Conservation (phyloP, 495 filamentous ascomycete genomes). For the Sporormia fimetaria region DNA sequence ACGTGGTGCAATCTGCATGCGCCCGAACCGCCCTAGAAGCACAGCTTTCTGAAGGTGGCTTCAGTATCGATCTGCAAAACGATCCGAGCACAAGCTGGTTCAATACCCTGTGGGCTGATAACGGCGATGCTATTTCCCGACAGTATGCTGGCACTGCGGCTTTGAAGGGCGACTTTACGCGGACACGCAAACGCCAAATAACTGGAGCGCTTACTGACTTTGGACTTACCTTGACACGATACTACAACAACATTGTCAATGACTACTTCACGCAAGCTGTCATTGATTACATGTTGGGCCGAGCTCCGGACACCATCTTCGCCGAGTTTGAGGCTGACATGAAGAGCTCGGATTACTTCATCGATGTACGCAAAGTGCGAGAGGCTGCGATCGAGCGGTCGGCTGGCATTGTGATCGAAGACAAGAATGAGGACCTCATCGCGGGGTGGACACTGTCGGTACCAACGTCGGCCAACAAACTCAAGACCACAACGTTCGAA, state of each 20-base stretch:
- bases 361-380: slow-evolving; percentile 70
- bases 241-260: slow-evolving; percentile 73
- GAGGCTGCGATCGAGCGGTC: slow-evolving; percentile 81
- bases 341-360: slow-evolving; percentile 75
- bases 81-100: slow-evolving; percentile 79
- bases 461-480: slow-evolving; percentile 52
- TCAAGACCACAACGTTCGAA: slow-evolving; percentile 59
- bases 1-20: slow-evolving; percentile 82
- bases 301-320: slow-evolving; percentile 70
- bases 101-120: slow-evolving; percentile 91
- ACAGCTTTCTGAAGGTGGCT: slow-evolving; percentile 60
- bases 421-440: slow-evolving; percentile 69
- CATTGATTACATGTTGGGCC: slow-evolving; percentile 89
- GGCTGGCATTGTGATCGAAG: slow-evolving; percentile 71
- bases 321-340: slow-evolving; percentile 84
- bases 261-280: slow-evolving; percentile 92
- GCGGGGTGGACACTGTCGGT: slow-evolving; percentile 74
- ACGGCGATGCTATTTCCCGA: slow-evolving; percentile 62
- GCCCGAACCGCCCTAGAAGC: slow-evolving; percentile 63
- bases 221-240: slow-evolving; percentile 68
- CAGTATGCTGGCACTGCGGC: slow-evolving; percentile 82
- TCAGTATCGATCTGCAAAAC: slow-evolving; percentile 53
- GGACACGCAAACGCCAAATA: slow-evolving; percentile 80
- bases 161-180: slow-evolving; percentile 89
- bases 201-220: slow-evolving; percentile 89